These are phyloP conservation scores for Chrysoporthe deuterocubensis DNA, from an alignment of 2,329 filamentous ascomycete species.

Conservation along the genomic window DNA sequence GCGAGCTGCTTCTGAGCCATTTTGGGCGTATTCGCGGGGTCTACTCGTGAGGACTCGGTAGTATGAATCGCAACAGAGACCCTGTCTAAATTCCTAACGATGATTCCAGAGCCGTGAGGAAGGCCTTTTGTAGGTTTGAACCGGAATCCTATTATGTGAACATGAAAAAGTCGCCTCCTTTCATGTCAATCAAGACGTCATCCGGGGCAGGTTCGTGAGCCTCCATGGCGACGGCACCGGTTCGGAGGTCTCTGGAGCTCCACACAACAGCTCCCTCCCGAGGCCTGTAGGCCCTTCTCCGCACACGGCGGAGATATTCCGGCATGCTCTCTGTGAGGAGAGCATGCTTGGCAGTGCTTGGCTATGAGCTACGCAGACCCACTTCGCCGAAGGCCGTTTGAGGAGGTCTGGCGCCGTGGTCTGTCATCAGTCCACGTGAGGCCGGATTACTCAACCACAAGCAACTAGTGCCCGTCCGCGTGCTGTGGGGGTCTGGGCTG, in stretches of 20 bases:
- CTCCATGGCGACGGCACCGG: not conserved
- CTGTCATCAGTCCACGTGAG: too few species aligned
- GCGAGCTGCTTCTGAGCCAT: constrained; percentile 32
- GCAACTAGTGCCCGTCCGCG: too few species aligned
- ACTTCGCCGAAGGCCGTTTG: constrained; percentile 3
- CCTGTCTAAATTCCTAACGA: not conserved
- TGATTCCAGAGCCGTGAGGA: not conserved
- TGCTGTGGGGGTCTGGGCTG: too few species aligned
- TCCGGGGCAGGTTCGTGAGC: not conserved
- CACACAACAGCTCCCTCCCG: not conserved
- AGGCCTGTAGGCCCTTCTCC: not conserved
- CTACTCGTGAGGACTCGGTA: not conserved
- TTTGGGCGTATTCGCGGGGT: not conserved
- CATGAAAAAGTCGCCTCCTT: not conserved
- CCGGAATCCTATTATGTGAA: too few species aligned
- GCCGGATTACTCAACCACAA: too few species aligned
- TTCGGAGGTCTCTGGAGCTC: constrained; percentile 25
- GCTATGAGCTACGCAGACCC: not conserved
- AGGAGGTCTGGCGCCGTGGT: too few species aligned
- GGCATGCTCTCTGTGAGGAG: not conserved
- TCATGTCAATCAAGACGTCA: not conserved
- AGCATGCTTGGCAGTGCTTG: not conserved
- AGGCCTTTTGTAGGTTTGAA: not conserved
- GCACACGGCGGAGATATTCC: not conserved
- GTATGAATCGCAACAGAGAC: not conserved